phyloP scores from a whole-genome alignment of 768 basidiomycete species.

The Polyporus arcularius region DNA sequence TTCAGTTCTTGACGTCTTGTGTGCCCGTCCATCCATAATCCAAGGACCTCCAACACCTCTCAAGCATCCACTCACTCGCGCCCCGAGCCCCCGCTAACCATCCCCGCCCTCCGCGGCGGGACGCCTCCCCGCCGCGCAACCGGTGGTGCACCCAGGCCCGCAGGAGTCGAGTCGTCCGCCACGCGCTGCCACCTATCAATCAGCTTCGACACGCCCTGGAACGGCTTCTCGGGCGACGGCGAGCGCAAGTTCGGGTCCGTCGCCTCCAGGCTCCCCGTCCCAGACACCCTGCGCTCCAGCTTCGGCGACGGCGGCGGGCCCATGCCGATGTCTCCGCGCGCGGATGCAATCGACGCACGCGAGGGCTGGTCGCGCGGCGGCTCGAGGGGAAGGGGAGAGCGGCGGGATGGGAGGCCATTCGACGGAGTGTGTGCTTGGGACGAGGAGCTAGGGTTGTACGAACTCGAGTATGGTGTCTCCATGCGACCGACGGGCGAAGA shows the following conservation, averaged over 20 bases:
- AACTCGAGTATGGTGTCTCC: slow-evolving; percentile 25
- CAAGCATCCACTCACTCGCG: slow-evolving; percentile 5
- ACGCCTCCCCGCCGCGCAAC: slow-evolving; percentile 8
- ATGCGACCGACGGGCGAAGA: slow-evolving; percentile 27
- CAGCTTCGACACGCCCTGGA: slow-evolving; percentile 79
- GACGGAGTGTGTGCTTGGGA: slow-evolving; percentile 14
- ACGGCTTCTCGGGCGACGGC: slow-evolving; percentile 75
- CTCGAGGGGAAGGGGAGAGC: slow-evolving; percentile 10
- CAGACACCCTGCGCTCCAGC: slow-evolving; percentile 12
- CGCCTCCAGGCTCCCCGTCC: slow-evolving; percentile 2
- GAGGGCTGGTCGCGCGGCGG: slow-evolving; percentile 16
- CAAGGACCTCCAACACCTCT: too few species aligned
- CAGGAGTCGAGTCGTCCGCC: slow-evolving; percentile 41
- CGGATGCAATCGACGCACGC: not conserved
- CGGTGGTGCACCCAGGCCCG: not conserved
- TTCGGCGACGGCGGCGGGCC: slow-evolving; percentile 13
- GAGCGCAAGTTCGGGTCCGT: slow-evolving; percentile 35
- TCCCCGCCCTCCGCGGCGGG: slow-evolving; percentile 17
- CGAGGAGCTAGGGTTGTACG: slow-evolving; percentile 21
- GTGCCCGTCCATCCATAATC: too few species aligned
- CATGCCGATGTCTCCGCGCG: not conserved
- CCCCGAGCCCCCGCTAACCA: slow-evolving; percentile 16
- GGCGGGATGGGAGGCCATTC: slow-evolving; percentile 23
- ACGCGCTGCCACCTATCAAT: slow-evolving; percentile 90
- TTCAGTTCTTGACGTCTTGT: too few species aligned